Evolutionary conservation across 768 basidiomycete species (phyloP).

Genomic region (Dioszegia crocea): DNA sequence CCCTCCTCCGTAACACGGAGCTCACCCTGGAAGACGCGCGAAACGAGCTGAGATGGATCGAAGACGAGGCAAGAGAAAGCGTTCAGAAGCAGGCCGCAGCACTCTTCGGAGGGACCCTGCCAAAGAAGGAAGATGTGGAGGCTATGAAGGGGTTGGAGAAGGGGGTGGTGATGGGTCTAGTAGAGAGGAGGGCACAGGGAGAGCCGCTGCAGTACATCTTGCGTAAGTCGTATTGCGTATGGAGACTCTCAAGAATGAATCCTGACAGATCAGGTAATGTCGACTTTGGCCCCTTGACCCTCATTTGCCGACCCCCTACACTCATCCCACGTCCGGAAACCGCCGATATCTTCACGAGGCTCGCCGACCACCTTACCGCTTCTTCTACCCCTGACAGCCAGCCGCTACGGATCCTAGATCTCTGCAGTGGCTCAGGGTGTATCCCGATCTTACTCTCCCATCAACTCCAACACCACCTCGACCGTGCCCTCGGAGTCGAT

Average conservation of each 20-base stretch:
- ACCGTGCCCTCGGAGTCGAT: conserved; percentile 25
- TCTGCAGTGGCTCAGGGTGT: conserved; percentile 90
- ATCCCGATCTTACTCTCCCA: conserved; percentile 80
- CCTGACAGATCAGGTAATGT: conserved; percentile 15
- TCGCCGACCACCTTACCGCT: conserved; percentile 71
- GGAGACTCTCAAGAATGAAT: not conserved
- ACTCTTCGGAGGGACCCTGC: not conserved
- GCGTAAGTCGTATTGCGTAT: conserved; percentile 53
- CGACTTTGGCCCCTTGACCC: conserved; percentile 71
- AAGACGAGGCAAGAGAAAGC: conserved; percentile 28
- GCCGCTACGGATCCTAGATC: conserved; percentile 64
- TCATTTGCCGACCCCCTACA: conserved; percentile 69
- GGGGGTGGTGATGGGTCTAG: conserved; percentile 50
- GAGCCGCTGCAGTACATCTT: conserved; percentile 90
- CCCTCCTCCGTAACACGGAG: conserved; percentile 34
- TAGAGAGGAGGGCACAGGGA: conserved; percentile 61
- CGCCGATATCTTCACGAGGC: conserved; percentile 24
- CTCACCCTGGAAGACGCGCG: conserved; percentile 28
- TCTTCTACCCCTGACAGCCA: conserved; percentile 25
- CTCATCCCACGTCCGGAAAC: conserved; percentile 96
- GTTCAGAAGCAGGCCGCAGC: not conserved
- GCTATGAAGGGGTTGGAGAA: conserved; percentile 2
- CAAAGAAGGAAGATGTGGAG: not conserved
- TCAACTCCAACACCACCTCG: conserved; percentile 3
- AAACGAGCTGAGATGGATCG: conserved; percentile 58